phyloP scores from a whole-genome alignment of 2,329 filamentous ascomycete species.

The Zasmidium citrigriseum region DNA sequence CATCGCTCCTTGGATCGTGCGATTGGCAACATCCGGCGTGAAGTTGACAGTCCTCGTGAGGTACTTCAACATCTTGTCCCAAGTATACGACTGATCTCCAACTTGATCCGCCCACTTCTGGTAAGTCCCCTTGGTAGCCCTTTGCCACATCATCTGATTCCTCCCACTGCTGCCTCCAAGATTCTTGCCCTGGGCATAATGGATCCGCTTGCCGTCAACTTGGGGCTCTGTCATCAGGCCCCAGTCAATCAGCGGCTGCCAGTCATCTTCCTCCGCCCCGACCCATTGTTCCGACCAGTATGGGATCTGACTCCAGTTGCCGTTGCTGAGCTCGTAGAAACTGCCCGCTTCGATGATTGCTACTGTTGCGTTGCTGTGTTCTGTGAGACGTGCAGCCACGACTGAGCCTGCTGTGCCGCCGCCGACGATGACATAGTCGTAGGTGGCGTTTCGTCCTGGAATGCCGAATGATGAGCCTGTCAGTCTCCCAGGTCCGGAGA shows the following conservation, averaged over 20 bases:
- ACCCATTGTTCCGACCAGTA: slow-evolving; percentile 24
- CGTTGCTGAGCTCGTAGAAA: slow-evolving; percentile 34
- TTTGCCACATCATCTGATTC: slow-evolving; percentile 31
- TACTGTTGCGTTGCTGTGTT: slow-evolving; percentile 25
- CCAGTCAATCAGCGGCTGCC: slow-evolving; percentile 33
- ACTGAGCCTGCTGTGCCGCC: slow-evolving; percentile 30
- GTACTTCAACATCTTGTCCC: slow-evolving; percentile 60
- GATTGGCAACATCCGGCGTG: slow-evolving; percentile 11
- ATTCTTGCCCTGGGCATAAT: slow-evolving; percentile 31
- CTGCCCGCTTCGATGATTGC: slow-evolving; percentile 34
- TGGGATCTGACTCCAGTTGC: slow-evolving; percentile 32
- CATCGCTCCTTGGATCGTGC: slow-evolving; percentile 10
- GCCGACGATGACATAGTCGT: slow-evolving; percentile 30
- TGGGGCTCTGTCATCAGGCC: slow-evolving; percentile 31
- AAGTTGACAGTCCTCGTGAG: slow-evolving; percentile 41
- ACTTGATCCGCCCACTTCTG: slow-evolving; percentile 52
- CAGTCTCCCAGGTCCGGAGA: slow-evolving; percentile 1
- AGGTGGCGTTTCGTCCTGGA: slow-evolving; percentile 21
- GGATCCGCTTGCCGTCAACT: slow-evolving; percentile 22
- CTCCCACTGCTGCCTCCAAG: slow-evolving; percentile 30
- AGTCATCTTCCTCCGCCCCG: slow-evolving; percentile 11
- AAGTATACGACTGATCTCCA: slow-evolving; percentile 60
- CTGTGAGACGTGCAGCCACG: slow-evolving; percentile 26
- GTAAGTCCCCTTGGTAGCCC: slow-evolving; percentile 34
- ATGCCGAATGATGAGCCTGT: slow-evolving; percentile 22